Percentiles rank a stretch among this genome's conserved stretches.
These are phyloP conservation scores for Entomortierella chlamydospora DNA, from an alignment of 192 early-diverging fungal genomes.

Conservation along the genomic window DNA sequence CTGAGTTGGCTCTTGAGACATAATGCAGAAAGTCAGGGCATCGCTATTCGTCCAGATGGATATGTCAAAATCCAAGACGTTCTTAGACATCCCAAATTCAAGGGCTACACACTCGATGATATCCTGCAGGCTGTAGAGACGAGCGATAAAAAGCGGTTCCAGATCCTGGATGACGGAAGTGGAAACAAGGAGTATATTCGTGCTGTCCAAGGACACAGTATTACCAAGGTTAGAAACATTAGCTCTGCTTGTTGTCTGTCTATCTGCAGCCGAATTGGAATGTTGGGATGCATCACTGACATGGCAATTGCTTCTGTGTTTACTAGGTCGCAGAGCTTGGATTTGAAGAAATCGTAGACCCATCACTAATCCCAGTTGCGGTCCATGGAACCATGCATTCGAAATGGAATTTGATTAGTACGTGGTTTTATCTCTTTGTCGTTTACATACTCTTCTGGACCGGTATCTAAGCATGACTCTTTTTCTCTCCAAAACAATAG, in stretches of 20 bases:
- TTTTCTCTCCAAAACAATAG: too few species aligned
- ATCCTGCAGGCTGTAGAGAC: conserved; percentile 75
- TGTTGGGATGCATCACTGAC: too few species aligned
- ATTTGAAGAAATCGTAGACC: conserved; percentile 56
- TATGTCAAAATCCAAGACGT: conserved; percentile 77
- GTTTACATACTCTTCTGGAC: not conserved
- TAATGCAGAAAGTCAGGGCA: conserved; percentile 79
- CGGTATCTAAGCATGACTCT: too few species aligned
- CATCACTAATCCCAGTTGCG: conserved; percentile 61
- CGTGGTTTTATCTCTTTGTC: not conserved
- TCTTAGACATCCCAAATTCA: conserved; percentile 68
- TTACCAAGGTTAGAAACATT: conserved; percentile 40
- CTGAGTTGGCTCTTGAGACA: conserved; percentile 90
- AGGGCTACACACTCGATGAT: conserved; percentile 65
- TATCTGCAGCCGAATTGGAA: too few species aligned
- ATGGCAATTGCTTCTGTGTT: not conserved
- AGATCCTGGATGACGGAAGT: conserved; percentile 59
- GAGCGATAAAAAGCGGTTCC: conserved; percentile 88
- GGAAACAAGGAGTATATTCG: conserved; percentile 70
- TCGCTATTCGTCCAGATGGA: conserved; percentile 81
- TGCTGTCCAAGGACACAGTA: conserved; percentile 90
- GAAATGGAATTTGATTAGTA: conserved; percentile 69
- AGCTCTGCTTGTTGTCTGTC: too few species aligned
- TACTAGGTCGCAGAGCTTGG: conserved; percentile 59
- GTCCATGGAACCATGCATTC: conserved; percentile 76